These are phyloP conservation scores for Rhamnella rubrinervis DNA, from an alignment of 331 rosid species.

Conservation along the genomic window DNA sequence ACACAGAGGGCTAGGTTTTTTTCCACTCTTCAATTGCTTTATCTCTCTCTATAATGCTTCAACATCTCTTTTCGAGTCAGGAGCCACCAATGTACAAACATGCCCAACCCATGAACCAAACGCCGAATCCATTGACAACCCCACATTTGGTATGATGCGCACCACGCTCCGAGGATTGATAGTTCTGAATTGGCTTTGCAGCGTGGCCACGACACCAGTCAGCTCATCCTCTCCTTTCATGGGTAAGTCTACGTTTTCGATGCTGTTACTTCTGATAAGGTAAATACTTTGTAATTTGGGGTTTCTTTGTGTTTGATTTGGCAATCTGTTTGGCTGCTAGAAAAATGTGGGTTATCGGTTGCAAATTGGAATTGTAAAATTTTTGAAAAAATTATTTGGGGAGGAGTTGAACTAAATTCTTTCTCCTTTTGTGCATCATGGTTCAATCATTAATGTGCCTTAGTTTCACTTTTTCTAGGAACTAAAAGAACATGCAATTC, in stretches of 20 bases:
- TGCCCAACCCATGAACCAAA: slow-evolving; percentile 50
- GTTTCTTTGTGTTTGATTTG: neutral
- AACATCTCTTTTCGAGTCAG: slow-evolving; percentile 30
- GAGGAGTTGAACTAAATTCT: too few relatives aligned
- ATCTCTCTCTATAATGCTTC: slow-evolving; percentile 43
- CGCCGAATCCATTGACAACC: slow-evolving; percentile 51
- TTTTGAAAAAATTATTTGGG: too few relatives aligned
- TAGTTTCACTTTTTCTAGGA: neutral
- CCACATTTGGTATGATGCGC: slow-evolving; percentile 54
- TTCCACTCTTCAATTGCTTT: too few relatives aligned
- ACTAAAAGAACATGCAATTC: neutral
- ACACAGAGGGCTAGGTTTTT: too few relatives aligned
- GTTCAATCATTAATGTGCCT: too few relatives aligned
- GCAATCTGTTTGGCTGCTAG: neutral
- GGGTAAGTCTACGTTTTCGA: slow-evolving; percentile 92
- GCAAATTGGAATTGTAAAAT: too few relatives aligned
- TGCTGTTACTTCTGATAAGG: slow-evolving; percentile 85
- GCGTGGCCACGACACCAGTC: slow-evolving; percentile 57
- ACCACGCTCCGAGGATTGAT: slow-evolving; percentile 41
- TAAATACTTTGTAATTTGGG: slow-evolving; percentile 24
- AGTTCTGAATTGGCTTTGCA: slow-evolving; percentile 43
- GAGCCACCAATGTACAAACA: slow-evolving; percentile 59
- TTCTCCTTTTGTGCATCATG: too few relatives aligned
- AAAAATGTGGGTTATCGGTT: too few relatives aligned
- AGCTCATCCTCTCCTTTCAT: slow-evolving; percentile 87